Conservation (phyloP, 495 filamentous ascomycete genomes). For the Tetracladium setigerum region DNA sequence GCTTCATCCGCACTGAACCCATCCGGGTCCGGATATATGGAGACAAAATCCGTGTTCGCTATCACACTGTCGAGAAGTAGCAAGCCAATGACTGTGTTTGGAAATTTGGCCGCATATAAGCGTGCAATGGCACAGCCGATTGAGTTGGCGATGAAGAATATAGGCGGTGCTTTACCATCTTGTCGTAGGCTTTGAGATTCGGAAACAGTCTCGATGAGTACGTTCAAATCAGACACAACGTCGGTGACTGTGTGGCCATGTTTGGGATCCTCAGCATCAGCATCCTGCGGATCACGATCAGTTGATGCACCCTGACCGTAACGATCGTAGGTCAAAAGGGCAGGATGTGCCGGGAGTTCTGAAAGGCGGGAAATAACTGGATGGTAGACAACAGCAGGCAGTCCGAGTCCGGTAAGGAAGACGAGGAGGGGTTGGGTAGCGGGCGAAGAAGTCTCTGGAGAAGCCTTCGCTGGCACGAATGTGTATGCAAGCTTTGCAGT, state of each 20-base stretch:
- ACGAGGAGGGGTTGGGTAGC: constrained; percentile 37
- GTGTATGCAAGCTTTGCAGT: constrained; percentile 24
- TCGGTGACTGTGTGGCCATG: constrained; percentile 46
- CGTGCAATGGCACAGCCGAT: constrained; percentile 54
- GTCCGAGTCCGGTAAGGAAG: constrained; percentile 54
- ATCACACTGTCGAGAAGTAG: constrained; percentile 57
- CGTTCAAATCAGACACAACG: constrained; percentile 42
- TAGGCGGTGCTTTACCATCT: constrained; percentile 11
- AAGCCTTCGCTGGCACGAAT: constrained; percentile 15
- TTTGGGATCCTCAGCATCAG: constrained; percentile 26
- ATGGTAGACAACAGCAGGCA: constrained; percentile 41
- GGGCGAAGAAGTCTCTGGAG: constrained; percentile 7
- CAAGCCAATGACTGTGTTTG: constrained; percentile 35
- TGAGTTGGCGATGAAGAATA: constrained; percentile 49
- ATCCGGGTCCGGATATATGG: constrained; percentile 54
- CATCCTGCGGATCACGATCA: constrained; percentile 45
- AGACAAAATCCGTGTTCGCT: constrained; percentile 51
- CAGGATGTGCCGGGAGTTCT: constrained; percentile 23
- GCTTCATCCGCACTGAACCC: constrained; percentile 32
- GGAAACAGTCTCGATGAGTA: constrained; percentile 37
- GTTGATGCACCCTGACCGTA: constrained; percentile 52
- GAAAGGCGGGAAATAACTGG: constrained; percentile 11
- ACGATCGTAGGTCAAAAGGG: constrained; percentile 55
- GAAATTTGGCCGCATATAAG: constrained; percentile 42
- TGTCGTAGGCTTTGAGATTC: not conserved